Conservation (phyloP, 139 green algal species). For the Pedinophyceae sp. region DNA sequence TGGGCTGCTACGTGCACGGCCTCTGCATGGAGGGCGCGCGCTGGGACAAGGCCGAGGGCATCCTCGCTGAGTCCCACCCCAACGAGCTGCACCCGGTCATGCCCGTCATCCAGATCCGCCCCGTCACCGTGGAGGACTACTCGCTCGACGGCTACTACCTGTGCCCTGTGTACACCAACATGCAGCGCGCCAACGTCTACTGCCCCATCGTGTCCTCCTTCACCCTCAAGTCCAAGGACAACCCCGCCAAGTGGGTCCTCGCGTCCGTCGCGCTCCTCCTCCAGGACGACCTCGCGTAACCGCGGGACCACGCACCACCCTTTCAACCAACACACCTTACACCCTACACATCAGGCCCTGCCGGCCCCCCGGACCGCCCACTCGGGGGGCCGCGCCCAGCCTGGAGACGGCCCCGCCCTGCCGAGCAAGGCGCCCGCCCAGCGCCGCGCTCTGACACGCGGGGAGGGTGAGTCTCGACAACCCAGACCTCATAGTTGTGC, state of each 20-base stretch:
- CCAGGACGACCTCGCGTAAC: constrained; percentile 57
- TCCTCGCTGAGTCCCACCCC: constrained; percentile 55
- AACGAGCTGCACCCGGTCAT: constrained; percentile 62
- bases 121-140: constrained; percentile 58
- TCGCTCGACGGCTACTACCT: constrained; percentile 47
- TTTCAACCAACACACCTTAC: too few relatives aligned
- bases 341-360: too few relatives aligned
- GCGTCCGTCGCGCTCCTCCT: constrained; percentile 59
- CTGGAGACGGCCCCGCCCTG: too few relatives aligned
- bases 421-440: too few relatives aligned
- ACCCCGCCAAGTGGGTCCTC: constrained; percentile 57
- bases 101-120: constrained; percentile 51
- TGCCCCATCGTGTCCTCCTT: constrained; percentile 53
- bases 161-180: constrained; percentile 79
- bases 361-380: too few relatives aligned
- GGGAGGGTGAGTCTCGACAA: too few relatives aligned
- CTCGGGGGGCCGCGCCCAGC: too few relatives aligned
- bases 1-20: constrained; percentile 61
- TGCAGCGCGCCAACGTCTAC: constrained; percentile 78
- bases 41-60: constrained; percentile 54
- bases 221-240: constrained; percentile 53
- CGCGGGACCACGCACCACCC: too few relatives aligned
- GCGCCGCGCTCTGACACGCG: too few relatives aligned
- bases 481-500: too few relatives aligned
- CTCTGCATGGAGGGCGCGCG: constrained; percentile 61